Evolutionary conservation across 2,329 filamentous ascomycete genomes (phyloP).

Genomic region (Curvularia spicifera): DNA sequence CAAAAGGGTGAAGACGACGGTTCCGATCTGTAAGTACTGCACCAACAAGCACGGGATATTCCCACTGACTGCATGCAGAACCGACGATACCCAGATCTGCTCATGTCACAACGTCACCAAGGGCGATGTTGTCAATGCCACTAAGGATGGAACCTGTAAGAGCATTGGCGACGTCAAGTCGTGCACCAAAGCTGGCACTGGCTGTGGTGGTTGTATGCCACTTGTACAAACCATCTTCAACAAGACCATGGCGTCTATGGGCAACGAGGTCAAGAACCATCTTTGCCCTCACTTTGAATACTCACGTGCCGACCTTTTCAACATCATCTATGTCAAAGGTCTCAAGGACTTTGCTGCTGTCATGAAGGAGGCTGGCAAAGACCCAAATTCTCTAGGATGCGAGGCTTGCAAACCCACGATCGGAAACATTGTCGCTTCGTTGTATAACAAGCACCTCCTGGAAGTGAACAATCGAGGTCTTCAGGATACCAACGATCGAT

Average conservation of each 20-base stretch:
- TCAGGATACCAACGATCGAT: constrained; percentile 90
- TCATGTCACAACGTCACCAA: constrained; percentile 94
- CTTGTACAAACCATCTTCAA: constrained; percentile 90
- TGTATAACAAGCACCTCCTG: constrained; percentile 86
- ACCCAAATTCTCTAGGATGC: constrained; percentile 76
- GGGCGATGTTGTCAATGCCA: constrained; percentile 72
- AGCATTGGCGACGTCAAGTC: constrained; percentile 82
- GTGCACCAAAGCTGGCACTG: constrained; percentile 90
- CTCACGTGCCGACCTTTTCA: constrained; percentile 86
- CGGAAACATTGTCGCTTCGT: constrained; percentile 77
- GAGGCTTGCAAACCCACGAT: constrained; percentile 86
- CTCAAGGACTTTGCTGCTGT: constrained; percentile 74
- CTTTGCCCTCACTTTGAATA: constrained; percentile 84
- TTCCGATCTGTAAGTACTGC: constrained; percentile 68
- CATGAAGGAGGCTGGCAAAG: constrained; percentile 78
- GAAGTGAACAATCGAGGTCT: constrained; percentile 72
- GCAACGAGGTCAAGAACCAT: constrained; percentile 85
- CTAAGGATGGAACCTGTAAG: constrained; percentile 82
- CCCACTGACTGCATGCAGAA: constrained; percentile 43
- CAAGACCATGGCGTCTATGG: constrained; percentile 83
- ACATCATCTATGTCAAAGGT: constrained; percentile 83
- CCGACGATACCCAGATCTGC: constrained; percentile 87
- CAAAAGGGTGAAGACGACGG: constrained; percentile 75
- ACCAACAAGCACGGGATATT: constrained; percentile 17
- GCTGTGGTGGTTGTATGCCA: constrained; percentile 89